Percentiles rank a stretch among this genome's conserved stretches.
Evolutionary conservation across 169 alveolate species (phyloP).

Genomic region (Cytauxzoon felis): DNA sequence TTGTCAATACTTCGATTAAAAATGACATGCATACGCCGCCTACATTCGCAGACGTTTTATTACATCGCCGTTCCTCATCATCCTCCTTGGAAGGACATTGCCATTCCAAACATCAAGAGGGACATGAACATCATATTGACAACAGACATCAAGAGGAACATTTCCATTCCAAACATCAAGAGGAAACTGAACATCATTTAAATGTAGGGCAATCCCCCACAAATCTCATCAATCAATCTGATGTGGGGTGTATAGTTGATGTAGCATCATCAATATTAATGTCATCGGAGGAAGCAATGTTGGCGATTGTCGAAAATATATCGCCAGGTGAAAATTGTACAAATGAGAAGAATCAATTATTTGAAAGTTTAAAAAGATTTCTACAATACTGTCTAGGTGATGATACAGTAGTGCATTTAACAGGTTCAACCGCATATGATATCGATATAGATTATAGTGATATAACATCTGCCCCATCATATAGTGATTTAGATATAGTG

Average conservation of each 20-base stretch:
- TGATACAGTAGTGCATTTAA: constrained; percentile 39
- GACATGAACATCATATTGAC: too few species aligned
- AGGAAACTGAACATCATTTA: too few species aligned
- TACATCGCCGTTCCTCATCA: too few species aligned
- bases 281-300: constrained; percentile 35
- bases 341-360: constrained; percentile 26
- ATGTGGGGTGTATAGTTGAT: constrained; percentile 5
- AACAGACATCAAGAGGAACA: too few species aligned
- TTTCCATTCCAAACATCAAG: too few species aligned
- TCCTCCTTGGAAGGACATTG: too few species aligned
- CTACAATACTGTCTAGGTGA: constrained; percentile 50
- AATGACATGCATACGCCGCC: too few species aligned
- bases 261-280: constrained; percentile 30
- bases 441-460: constrained; percentile 54
- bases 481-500: constrained; percentile 55
- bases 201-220: too few species aligned
- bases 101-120: too few species aligned
- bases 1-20: too few species aligned
- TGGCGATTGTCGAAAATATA: constrained; percentile 10
- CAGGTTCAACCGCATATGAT: constrained; percentile 63
- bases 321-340: constrained; percentile 48
- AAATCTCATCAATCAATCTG: too few species aligned
- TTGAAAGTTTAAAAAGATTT: constrained; percentile 37
- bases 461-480: constrained; percentile 8
- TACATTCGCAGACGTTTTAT: too few species aligned